phyloP scores from a whole-genome alignment of 1,284 basidiomycete species.

The Phenoliferia sp. region DNA sequence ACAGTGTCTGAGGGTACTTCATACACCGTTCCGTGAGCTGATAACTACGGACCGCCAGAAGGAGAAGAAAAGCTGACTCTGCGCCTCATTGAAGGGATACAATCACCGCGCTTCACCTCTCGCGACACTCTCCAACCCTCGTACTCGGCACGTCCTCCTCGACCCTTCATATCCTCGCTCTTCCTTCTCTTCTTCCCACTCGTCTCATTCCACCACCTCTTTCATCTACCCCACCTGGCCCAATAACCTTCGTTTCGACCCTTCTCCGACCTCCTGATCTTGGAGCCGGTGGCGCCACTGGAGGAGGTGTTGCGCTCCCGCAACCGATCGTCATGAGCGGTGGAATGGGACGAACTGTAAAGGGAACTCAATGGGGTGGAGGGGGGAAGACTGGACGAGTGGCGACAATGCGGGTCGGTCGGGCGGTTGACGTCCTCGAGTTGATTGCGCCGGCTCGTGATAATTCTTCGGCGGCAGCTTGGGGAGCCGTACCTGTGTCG shows the following conservation, averaged over 20 bases:
- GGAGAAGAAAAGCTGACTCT: neutral
- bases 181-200: constrained; percentile 82
- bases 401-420: neutral
- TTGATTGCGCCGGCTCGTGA: constrained; percentile 1
- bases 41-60: too few relatives aligned
- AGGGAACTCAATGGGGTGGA: neutral
- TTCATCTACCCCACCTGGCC: constrained; percentile 54
- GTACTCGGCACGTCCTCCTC: constrained; percentile 45
- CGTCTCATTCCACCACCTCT: constrained; percentile 62
- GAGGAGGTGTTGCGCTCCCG: neutral
- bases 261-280: constrained; percentile 79
- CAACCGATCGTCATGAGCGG: constrained; percentile 6
- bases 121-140: constrained; percentile 61
- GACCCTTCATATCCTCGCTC: constrained; percentile 74
- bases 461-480: neutral
- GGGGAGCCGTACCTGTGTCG: neutral
- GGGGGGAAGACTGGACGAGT: constrained; percentile 5
- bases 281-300: constrained; percentile 47
- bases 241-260: constrained; percentile 68
- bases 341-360: constrained; percentile 7
- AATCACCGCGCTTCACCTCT: constrained; percentile 68
- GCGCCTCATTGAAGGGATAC: neutral
- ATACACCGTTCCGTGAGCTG: constrained; percentile 59
- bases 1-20: constrained; percentile 54
- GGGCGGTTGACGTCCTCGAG: neutral